Conservation (phyloP, 108 stramenopile species). For the Aurantiochytrium sp. region DNA sequence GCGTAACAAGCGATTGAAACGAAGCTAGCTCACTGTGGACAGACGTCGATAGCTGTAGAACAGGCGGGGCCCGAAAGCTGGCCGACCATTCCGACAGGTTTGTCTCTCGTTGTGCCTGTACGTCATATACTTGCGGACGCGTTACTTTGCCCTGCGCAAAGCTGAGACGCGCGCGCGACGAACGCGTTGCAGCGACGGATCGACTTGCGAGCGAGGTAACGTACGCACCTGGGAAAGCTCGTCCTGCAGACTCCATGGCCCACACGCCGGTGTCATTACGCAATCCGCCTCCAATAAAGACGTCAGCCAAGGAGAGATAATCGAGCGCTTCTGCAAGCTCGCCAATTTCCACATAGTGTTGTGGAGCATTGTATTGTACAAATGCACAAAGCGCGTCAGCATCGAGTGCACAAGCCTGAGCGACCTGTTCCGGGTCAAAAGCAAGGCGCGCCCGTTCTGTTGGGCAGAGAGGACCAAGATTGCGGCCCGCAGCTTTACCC, state of each 20-base stretch:
- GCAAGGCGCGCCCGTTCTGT: neutral
- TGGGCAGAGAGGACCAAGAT: neutral
- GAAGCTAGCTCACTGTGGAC: neutral
- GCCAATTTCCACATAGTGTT: neutral
- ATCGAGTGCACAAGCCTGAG: neutral
- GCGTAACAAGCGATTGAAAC: neutral
- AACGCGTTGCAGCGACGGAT: neutral
- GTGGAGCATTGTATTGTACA: neutral
- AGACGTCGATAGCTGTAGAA: neutral
- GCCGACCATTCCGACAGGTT: neutral
- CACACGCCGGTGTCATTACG: neutral
- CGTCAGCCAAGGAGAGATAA: neutral
- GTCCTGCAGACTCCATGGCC: neutral
- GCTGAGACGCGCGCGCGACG: neutral
- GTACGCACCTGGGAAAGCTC: neutral
- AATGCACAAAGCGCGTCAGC: neutral
- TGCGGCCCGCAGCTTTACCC: neutral
- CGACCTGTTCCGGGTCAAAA: constrained; percentile 3
- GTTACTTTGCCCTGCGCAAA: neutral
- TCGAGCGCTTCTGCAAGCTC: neutral
- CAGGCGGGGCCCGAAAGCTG: neutral
- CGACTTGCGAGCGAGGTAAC: neutral
- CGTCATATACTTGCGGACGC: neutral
- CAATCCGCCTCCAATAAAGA: neutral
- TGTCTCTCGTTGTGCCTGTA: neutral